Evolutionary conservation across 768 basidiomycete genomes (phyloP).

Genomic region (Podaxis sp.): DNA sequence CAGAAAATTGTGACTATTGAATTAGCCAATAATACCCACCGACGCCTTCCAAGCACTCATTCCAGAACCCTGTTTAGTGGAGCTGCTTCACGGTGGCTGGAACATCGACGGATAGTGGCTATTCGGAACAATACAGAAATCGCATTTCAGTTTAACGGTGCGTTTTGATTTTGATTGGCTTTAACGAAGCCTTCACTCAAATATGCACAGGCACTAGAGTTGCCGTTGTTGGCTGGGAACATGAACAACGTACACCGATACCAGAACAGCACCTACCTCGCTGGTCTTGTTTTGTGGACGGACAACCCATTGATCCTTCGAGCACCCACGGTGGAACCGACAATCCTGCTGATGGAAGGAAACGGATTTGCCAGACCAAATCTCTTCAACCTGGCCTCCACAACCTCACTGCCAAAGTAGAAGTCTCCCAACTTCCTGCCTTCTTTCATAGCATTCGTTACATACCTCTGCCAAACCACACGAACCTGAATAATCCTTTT

Average conservation of each 20-base stretch:
- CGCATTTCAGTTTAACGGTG: neutral
- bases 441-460: slow-evolving; percentile 10
- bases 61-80: neutral
- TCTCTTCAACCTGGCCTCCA: neutral
- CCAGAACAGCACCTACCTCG: neutral
- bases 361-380: neutral
- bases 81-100: neutral
- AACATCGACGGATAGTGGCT: neutral
- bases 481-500: neutral
- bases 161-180: neutral
- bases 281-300: neutral
- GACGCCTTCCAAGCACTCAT: neutral
- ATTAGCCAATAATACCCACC: too few relatives aligned
- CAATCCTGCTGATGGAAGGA: slow-evolving; percentile 2
- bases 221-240: neutral
- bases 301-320: too few relatives aligned
- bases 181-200: neutral
- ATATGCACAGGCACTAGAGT: slow-evolving; percentile 1
- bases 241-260: neutral
- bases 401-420: neutral
- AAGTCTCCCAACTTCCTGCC: neutral
- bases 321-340: neutral
- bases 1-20: too few relatives aligned
- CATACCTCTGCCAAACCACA: neutral
- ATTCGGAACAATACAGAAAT: neutral